These are phyloP conservation scores for Cydonia oblonga DNA, from an alignment of 331 rosid species.

Conservation along the genomic window DNA sequence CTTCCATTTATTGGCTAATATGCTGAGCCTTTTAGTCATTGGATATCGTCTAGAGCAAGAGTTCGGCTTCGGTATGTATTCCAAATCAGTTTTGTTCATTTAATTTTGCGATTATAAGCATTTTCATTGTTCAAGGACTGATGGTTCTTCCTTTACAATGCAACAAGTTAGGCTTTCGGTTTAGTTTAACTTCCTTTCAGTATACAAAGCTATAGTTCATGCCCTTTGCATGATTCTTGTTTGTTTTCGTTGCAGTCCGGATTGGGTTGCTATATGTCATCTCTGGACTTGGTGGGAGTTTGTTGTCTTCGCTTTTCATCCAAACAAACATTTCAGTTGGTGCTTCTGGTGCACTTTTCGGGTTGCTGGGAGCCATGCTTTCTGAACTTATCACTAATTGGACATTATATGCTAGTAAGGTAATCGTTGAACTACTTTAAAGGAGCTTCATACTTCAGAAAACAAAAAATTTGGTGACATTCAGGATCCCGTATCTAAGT, in stretches of 20 bases:
- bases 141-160: not conserved
- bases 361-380: conserved; percentile 93
- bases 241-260: conserved; percentile 40
- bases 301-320: conserved; percentile 74
- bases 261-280: conserved; percentile 72
- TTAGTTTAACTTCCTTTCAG: not conserved
- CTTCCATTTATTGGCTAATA: conserved; percentile 76
- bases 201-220: not conserved
- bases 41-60: conserved; percentile 97
- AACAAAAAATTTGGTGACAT: not conserved
- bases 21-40: conserved; percentile 79
- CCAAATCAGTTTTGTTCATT: not conserved
- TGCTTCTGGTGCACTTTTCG: conserved; percentile 97
- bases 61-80: conserved; percentile 76
- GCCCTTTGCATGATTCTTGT: conserved; percentile 1
- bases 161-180: not conserved
- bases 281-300: conserved; percentile 92
- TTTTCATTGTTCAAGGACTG: not conserved
- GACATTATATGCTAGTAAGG: conserved; percentile 83
- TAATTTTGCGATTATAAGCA: not conserved
- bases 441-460: not conserved
- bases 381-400: conserved; percentile 93
- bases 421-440: conserved; percentile 17
- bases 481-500: not conserved
- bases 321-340: conserved; percentile 89